These are phyloP conservation scores for Ceratocystis eucalypticola DNA, from an alignment of 2,329 filamentous ascomycete species.

Conservation along the genomic window DNA sequence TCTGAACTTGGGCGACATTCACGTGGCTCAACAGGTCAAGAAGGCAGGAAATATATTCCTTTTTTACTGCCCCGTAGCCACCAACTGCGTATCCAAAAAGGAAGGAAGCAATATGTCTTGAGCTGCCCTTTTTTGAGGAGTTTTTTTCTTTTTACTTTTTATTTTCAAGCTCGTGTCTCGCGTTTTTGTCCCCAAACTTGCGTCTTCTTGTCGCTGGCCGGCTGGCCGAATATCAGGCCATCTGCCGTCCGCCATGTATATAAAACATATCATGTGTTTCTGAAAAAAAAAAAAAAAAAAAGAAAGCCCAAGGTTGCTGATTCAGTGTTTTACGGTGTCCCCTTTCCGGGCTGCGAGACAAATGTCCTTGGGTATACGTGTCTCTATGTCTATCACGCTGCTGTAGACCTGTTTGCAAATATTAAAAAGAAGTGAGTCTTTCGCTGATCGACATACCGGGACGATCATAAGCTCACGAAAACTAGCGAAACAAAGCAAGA, in stretches of 20 bases:
- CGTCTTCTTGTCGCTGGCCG: too few species aligned
- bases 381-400: neutral
- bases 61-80: neutral
- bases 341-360: too few species aligned
- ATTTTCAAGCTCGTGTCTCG: too few species aligned
- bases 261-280: neutral
- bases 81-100: too few species aligned
- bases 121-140: neutral
- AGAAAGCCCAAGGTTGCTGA: neutral
- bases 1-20: conserved; percentile 1
- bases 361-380: too few species aligned
- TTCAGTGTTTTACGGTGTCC: too few species aligned
- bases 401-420: neutral
- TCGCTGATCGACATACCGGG: neutral
- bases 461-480: conserved; percentile 1
- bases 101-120: neutral
- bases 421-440: neutral
- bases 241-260: too few species aligned
- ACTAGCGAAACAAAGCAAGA: neutral
- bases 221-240: too few species aligned
- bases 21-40: neutral
- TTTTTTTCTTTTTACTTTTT: neutral
- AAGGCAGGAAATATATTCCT: neutral
- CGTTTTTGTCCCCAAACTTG: too few species aligned
- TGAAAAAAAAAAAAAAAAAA: neutral